Percentiles rank a stretch among this genome's conserved stretches.
phyloP scores from a whole-genome alignment of 805 yeast genomes.

The Ogataea dorogensis region DNA sequence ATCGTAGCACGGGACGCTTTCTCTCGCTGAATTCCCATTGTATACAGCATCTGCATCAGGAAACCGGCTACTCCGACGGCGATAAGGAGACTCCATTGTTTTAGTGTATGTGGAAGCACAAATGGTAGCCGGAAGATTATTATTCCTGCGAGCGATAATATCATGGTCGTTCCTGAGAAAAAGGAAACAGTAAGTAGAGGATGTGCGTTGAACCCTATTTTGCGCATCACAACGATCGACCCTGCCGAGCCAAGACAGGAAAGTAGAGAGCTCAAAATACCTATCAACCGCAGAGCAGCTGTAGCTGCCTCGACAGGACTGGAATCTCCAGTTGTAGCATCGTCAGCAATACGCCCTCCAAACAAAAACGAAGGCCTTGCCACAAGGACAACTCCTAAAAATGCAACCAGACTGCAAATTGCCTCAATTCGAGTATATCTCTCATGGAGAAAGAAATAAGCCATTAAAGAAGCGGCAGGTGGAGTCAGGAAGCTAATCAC shows the following conservation, averaged over 20 bases:
- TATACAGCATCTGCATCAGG: constrained; percentile 71
- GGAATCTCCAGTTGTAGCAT: constrained; percentile 20
- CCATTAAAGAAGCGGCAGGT: constrained; percentile 69
- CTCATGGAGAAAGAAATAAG: constrained; percentile 67
- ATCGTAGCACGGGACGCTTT: constrained; percentile 74
- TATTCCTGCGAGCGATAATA: constrained; percentile 54
- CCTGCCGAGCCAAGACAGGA: constrained; percentile 70
- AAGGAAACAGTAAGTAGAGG: constrained; percentile 77
- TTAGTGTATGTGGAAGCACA: constrained; percentile 54
- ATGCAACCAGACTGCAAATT: constrained; percentile 62
- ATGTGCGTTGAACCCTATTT: constrained; percentile 76
- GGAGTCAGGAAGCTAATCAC: constrained; percentile 80
- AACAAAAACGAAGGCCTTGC: constrained; percentile 79
- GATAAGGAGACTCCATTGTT: constrained; percentile 65
- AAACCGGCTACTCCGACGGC: constrained; percentile 77
- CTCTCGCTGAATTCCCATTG: constrained; percentile 82
- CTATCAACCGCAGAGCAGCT: constrained; percentile 54
- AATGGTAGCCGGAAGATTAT: constrained; percentile 50
- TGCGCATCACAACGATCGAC: constrained; percentile 69
- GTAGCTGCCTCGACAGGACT: constrained; percentile 50
- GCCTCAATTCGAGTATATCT: constrained; percentile 65
- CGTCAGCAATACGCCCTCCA: constrained; percentile 33
- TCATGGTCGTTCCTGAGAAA: constrained; percentile 60
- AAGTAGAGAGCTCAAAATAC: constrained; percentile 58
- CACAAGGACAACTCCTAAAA: constrained; percentile 74